Base-by-base conservation (phyloP, 192 early-diverging fungal species). In the Coemansia sp. region DNA sequence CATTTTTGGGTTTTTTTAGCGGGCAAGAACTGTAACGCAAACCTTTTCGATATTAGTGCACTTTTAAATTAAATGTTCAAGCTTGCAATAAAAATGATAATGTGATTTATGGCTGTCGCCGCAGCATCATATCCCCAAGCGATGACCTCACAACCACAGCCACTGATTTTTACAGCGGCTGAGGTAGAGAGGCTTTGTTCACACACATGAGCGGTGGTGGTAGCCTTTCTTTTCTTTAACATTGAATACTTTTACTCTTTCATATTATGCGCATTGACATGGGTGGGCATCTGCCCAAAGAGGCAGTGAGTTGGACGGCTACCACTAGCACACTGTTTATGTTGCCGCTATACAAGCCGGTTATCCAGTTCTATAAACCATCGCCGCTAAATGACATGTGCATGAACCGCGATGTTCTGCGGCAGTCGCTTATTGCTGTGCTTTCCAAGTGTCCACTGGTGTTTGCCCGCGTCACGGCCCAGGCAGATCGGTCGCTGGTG, bases 311-410 rank as follows among this genome's bases (percentile, higher is more conserved):
- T 11, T 28, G 49, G 18, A 55, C 48, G 31, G 46, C 63, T n/a
- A 63, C 61, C 1, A 60, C 60, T 15, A 64, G 66, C 54, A 73
- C 70, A 28, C 70, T 67, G 56, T 67, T 73, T 17, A 73, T 73
- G 64, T 63, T 73, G 42, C 70, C 66, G 26, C 60, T 73, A 34
- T 73, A 73, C 70, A 73, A 73, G 23, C 64, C 70, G 2, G 60
- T 58, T 11, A 73, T 73, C 40, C 70, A 73, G 8, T 73, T 28
- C 44, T 73, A 63, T 21, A 60, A 47, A 26, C 70, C 70, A 7
- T 50, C 18, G 5, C 23, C 31, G 38, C 14, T 14, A 18, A 57
- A 48, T 0, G 49, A 28, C 9, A 9, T 28, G 3, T 58, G 9
- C 46, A 72, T 73, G 64, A 55, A 28, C 49, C 10, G 38, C 25